Base-by-base conservation (phyloP, 768 basidiomycete species). In the Coprinopsis marcescibilis region DNA sequence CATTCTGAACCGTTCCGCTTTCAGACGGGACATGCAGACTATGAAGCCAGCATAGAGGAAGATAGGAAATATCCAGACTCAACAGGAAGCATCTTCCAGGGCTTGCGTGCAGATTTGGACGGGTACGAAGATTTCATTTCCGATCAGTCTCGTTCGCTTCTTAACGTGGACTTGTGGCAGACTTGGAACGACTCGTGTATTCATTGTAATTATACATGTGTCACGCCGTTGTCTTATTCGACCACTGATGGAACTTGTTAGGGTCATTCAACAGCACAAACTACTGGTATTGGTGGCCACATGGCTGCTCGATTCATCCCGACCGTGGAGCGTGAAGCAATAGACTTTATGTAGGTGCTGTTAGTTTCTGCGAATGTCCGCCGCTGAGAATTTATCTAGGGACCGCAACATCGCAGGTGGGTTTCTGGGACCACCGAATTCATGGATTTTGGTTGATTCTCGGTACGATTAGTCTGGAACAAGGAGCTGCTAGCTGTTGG, bases 281-380 rank as follows among this genome's bases (percentile, higher is more conserved):
- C 92, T 8, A 95, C 93, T 1, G 94, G 95, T 32, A 66, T 82
- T 24, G 77, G 72, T 14, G 76, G 76, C 2, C 76, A 76, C 55
- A 75, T 77, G 65, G 67, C 90, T 0, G 83, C 88, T 7, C 73
- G 93, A 2, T 96, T 96, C 59, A 94, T 98, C 47, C 89, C 92
- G 8, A 97, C 94, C 0, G 94, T 98, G 6, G 95, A 98, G 62
- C 78, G 95, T 51, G 95, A 98, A 66, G 87, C 86, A 0, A 85
- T 94, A 52, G 92, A 90, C 64, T 69, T 94, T 24, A 84, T 91
- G 84, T 89, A 57, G 64, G 81, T 24, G 21, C 5, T 23, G 10
- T 20, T 24, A 43, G 15, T 20, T 42, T 17, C 36, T 23, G 34
- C 12, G 20, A 25, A 29, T 20, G 29, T 32, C n/a, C 29, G 29